Conservation (phyloP, 805 yeast species). For the Candida argentea region DNA sequence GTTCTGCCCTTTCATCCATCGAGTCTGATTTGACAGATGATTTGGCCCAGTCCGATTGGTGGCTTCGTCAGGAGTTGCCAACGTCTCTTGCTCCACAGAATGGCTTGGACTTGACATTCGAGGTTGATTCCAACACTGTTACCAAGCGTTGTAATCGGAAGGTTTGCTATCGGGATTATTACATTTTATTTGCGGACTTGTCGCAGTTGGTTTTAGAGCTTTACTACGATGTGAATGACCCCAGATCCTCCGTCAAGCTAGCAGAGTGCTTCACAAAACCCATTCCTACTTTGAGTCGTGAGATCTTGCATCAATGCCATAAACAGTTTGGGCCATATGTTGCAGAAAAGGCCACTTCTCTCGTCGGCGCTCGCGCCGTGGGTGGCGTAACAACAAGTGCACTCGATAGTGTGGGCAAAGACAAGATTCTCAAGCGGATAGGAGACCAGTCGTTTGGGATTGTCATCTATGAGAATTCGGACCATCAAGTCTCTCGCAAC, state of each 20-base stretch:
- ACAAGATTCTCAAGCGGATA: conserved; percentile 39
- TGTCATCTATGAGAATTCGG: conserved; percentile 46
- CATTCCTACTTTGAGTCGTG: conserved; percentile 38
- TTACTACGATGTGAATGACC: conserved; percentile 44
- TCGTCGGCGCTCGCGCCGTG: conserved; percentile 25
- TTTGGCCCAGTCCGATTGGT: conserved; percentile 45
- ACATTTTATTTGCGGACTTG: conserved; percentile 62
- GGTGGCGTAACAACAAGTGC: conserved; percentile 16
- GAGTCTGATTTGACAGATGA: conserved; percentile 21
- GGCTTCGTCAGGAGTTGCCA: conserved; percentile 54
- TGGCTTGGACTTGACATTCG: conserved; percentile 46
- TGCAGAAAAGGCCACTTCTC: conserved; percentile 21
- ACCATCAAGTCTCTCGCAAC: conserved; percentile 32
- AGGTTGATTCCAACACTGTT: conserved; percentile 50
- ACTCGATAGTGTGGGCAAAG: conserved; percentile 9
- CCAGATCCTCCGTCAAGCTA: conserved; percentile 37
- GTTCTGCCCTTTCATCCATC: conserved; percentile 11
- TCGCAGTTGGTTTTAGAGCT: conserved; percentile 56
- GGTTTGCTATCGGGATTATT: conserved; percentile 50
- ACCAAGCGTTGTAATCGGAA: conserved; percentile 47
- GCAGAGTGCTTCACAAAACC: conserved; percentile 19
- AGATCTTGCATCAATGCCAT: conserved; percentile 40
- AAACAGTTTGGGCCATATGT: conserved; percentile 42
- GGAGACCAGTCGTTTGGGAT: conserved; percentile 68
- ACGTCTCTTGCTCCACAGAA: conserved; percentile 30